Conservation (phyloP, 192 early-diverging fungal species). For the Martensiomyces pterosporus region DNA sequence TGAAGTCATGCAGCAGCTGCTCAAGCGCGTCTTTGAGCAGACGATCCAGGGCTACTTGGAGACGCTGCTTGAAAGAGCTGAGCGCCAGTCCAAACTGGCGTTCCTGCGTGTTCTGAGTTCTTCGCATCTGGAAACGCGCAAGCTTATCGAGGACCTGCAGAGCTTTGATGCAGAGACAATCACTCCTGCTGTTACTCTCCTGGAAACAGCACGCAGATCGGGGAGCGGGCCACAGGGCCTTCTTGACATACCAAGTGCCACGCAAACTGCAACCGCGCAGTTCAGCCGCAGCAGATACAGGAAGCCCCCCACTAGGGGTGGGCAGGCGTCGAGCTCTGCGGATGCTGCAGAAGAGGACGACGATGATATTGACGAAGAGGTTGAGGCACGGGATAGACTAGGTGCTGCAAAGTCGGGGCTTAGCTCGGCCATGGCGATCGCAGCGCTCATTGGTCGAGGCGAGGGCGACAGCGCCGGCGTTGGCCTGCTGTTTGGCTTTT, state of each 20-base stretch:
- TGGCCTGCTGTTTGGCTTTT: constrained; percentile 61
- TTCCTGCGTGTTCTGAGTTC: constrained; percentile 75
- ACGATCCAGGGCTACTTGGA: constrained; percentile 90
- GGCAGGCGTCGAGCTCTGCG: constrained; percentile 8
- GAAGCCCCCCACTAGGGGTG: constrained; percentile 8
- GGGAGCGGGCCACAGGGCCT: constrained; percentile 36
- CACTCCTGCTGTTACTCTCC: constrained; percentile 42
- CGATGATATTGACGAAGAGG: constrained; percentile 45
- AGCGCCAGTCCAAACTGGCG: constrained; percentile 65
- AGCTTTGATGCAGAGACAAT: constrained; percentile 69
- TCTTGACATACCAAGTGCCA: constrained; percentile 35
- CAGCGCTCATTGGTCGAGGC: constrained; percentile 45
- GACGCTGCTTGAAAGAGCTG: constrained; percentile 65
- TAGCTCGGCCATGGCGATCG: constrained; percentile 43
- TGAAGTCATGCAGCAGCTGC: constrained; percentile 87
- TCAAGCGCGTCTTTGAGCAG: constrained; percentile 95
- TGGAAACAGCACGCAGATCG: constrained; percentile 43
- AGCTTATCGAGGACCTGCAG: constrained; percentile 73
- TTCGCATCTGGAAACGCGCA: constrained; percentile 68
- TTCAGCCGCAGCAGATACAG: constrained; percentile 50
- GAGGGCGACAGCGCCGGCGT: constrained; percentile 46
- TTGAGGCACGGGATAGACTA: constrained; percentile 31
- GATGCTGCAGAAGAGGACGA: constrained; percentile 30
- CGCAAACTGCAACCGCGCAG: constrained; percentile 45
- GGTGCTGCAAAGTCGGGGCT: constrained; percentile 44